Base-by-base conservation (phyloP, 2,329 filamentous ascomycete species). In the Emmonsiellopsis sp. region DNA sequence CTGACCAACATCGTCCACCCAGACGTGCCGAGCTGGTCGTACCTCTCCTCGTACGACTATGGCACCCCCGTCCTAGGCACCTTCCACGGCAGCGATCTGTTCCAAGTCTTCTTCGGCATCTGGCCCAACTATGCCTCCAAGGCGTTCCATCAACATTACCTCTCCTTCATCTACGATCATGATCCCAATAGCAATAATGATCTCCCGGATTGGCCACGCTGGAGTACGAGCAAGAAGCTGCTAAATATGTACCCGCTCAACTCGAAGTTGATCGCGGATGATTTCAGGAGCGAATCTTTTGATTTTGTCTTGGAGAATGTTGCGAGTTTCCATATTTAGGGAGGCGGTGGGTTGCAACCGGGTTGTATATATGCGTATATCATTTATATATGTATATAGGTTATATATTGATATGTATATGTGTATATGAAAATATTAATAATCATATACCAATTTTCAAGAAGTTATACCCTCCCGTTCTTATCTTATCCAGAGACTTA, bases 41-140 rank as follows among this genome's bases (percentile, higher is more conserved):
- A 90, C 69, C 77, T 93, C 1, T 71, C 84, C 0, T 84, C 82
- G 0, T 91, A 91, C 69, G 69, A 85, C 71, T 82, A 84, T 63
- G 84, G 84, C 8, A 85, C 82, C 0, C 84, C 87, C 0, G 69
- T 91, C 47, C 67, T 92, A 0, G 88, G 88, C 14, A 91, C 87
- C 0, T 86, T 88, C 69, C 88, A 93, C 65, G 84, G 70, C 11
- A 81, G 78, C 1, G 87, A 91, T 59, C 60, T 91, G 1, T 59
- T 88, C 3, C 81, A 86, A 63, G 78, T 87, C 0, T 88, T 88
- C 57, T 83, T 80, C 54, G 84, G 84, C 0, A 67, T 85, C 10
- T 62, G 79, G 48, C 77, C 81, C 10, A 82, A 87, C 63, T 79
- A 84, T 54, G 83, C 84, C 2, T 78, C 78, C 32, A 66, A 63